Evolutionary conservation across 805 yeast species (phyloP).

Genomic region (Lipomyces japonicus): DNA sequence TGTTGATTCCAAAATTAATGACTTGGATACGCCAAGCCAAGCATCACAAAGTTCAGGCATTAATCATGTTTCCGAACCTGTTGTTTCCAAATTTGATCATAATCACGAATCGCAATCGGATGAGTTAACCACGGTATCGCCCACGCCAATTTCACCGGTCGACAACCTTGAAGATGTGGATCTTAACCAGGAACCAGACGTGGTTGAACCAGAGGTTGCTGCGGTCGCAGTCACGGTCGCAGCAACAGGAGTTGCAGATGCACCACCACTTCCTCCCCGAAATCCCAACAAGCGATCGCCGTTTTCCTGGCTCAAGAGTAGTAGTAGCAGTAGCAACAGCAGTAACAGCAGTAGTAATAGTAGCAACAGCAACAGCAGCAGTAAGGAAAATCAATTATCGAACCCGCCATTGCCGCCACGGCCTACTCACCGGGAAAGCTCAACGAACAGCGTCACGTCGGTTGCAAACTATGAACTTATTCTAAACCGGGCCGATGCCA

Average conservation of each 20-base stretch:
- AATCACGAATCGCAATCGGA: too few species aligned
- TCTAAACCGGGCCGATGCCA: conserved; percentile 55
- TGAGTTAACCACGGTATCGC: too few species aligned
- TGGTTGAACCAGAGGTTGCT: background rate
- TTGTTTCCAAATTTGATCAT: too few species aligned
- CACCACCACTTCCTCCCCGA: conserved; percentile 24
- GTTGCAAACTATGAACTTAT: conserved; percentile 50
- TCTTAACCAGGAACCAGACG: background rate
- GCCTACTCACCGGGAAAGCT: background rate
- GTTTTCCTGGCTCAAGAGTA: conserved; percentile 33
- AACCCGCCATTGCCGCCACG: conserved; percentile 25
- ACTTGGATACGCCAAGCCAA: too few species aligned
- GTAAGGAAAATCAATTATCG: conserved; percentile 3
- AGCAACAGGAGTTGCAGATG: background rate
- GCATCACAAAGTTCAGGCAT: too few species aligned
- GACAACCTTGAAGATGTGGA: background rate
- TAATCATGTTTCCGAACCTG: too few species aligned
- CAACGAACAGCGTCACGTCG: background rate
- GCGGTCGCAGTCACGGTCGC: conserved; percentile 1
- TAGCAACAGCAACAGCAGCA: conserved; percentile 6
- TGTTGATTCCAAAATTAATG: too few species aligned
- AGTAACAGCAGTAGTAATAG: background rate
- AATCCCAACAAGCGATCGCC: conserved; percentile 29
- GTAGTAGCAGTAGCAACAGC: background rate
- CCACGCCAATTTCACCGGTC: too few species aligned